These are phyloP conservation scores for Magnusiomyces sp. DNA, from an alignment of 1,139 yeast genomes.

Conservation along the genomic window DNA sequence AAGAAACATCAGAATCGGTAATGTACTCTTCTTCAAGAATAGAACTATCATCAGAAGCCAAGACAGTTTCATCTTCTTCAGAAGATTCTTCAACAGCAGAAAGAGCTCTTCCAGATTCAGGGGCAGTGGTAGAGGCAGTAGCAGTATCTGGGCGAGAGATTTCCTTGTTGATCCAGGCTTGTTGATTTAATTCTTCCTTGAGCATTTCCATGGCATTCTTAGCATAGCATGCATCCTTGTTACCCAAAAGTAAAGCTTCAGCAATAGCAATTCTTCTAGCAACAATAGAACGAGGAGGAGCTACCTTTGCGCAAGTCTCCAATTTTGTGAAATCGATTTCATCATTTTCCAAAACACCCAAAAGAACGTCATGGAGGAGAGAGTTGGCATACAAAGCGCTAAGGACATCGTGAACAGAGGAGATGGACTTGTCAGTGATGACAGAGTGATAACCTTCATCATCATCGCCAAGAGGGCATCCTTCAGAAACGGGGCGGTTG, in stretches of 20 bases:
- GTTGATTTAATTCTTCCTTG: slow-evolving; percentile 17
- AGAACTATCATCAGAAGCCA: neutral
- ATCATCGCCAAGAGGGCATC: slow-evolving; percentile 16
- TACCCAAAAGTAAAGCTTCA: slow-evolving; percentile 26
- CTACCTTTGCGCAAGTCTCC: slow-evolving; percentile 21
- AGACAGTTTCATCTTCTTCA: slow-evolving; percentile 5
- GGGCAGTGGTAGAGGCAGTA: neutral
- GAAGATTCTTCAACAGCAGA: neutral
- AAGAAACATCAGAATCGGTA: slow-evolving; percentile 10
- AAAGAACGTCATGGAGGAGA: slow-evolving; percentile 22
- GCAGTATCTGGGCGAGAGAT: neutral
- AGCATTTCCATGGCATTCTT: slow-evolving; percentile 20
- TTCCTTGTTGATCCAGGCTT: slow-evolving; percentile 11
- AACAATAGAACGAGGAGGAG: slow-evolving; percentile 27
- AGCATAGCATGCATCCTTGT: slow-evolving; percentile 20
- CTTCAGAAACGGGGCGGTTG: slow-evolving; percentile 15
- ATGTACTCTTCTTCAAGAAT: neutral
- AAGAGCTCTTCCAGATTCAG: neutral
- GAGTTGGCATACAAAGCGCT: slow-evolving; percentile 28
- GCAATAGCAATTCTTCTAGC: slow-evolving; percentile 27
- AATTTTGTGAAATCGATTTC: slow-evolving; percentile 18
- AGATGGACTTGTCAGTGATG: slow-evolving; percentile 23
- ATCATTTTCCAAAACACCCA: slow-evolving; percentile 19
- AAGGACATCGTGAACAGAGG: slow-evolving; percentile 26
- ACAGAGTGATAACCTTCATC: slow-evolving; percentile 25